Base-by-base conservation (phyloP, 371 early-diverging fungal species). In the Syncephalastrum contaminatum region DNA sequence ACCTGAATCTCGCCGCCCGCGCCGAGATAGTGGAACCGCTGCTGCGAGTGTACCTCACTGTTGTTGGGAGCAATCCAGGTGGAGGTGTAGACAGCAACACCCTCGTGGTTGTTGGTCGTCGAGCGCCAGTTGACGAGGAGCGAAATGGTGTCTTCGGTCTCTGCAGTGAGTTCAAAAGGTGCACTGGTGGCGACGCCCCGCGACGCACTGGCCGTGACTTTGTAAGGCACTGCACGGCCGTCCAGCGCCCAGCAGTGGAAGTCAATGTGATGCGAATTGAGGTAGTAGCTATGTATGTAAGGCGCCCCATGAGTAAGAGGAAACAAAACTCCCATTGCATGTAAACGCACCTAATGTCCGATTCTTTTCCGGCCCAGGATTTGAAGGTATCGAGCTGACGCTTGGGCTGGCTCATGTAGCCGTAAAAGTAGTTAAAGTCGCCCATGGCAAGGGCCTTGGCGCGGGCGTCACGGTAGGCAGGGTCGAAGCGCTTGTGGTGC, bases 251-350 rank as follows among this genome's bases (percentile, higher is more conserved):
- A 81, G 43, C 67, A 70, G 25, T 70, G 75, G 36, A 80, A 48
- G 49, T 81, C 81, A 57, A 80, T 74, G 62, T 81, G 81, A 43
- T 81, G 81, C 13, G 79, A 72, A 54, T 81, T 81, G 21, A 80
- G 66, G 43, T 64, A 70, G 15, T 67, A 60, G 46, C 67, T 66
- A 36, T 4, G 30, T 14, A 19, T 15, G 36, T 10, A 30, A 30
- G 10, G 36, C 10, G 10, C 10, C 36, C 10, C 10, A 10, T 30
- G 36, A 30, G 36, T 8, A 30, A 10, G 36, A 10, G 36, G 10
- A 12, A 30, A 30, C 2, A 30, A 2, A 10, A 30, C 12, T 30
- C 2, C 5, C 10, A 8, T 30, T 30, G 8, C 12, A 8, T 30
- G n/a, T 12, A 8, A 30, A 27, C 30, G 24, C 52, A 58, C 65